Base-by-base conservation (phyloP, 345 rosid genomes). In the Gossypium raimondii region DNA sequence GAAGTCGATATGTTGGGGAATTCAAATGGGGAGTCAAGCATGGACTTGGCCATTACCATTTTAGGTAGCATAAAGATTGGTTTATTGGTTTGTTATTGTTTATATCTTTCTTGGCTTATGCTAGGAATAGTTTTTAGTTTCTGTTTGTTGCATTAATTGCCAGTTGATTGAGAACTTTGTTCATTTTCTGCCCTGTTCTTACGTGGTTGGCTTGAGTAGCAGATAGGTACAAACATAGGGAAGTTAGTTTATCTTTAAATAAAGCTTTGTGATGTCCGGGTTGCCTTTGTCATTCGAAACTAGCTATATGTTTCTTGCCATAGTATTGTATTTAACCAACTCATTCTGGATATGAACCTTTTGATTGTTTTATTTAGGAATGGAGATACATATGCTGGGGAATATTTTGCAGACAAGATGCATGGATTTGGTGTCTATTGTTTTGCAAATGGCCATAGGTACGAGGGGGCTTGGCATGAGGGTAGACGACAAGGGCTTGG, bases 401-500 rank as follows among this genome's bases (percentile, higher is more conserved):
- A 94, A 81, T 94, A 94, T 83, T 94, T 94, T 81, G 97, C 95
- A 0, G 97, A 94, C 89, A 94, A 89, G 87, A 92, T 92, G 94
- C 98, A 94, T 82, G 98, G 98, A 17, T 94, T 91, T 62, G 98
- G 98, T 53, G 89, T 91, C 18, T 94, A 92, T 78, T 77, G 68
- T 14, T 94, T 94, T 80, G 98, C 92, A 44, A 92, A 92, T 76
- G 98, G 97, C 61, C 98, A 92, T 83, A 88, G 86, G 2, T 92
- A 89, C 11, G 98, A 91, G 77, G 98, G 98, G 75, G 97, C 98
- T 48, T 92, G 98, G 98, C 98, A 94, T 80, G 98, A 94, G 83
- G 95, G 98, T 73, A 85, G 92, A 78, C 83, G 98, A 81, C 94
- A 94, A 84, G 98, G 98, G 62, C 98, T 94, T 67, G 98, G 98